Evolutionary conservation across 2,329 filamentous ascomycete species (phyloP).

Genomic region (Scortechinia acanthostroma): DNA sequence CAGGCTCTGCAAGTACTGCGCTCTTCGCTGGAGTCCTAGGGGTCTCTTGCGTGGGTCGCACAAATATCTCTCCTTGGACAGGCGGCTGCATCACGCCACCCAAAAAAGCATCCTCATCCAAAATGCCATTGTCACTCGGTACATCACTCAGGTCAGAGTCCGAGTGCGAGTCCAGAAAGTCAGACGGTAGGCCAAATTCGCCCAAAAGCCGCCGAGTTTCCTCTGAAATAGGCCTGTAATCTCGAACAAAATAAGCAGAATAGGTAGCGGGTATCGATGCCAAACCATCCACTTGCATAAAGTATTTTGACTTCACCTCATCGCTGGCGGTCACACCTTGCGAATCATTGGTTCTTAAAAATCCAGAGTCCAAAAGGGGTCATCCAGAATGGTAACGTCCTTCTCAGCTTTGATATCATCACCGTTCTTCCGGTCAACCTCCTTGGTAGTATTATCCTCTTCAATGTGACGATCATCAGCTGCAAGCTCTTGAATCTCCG

Average conservation of each 20-base stretch:
- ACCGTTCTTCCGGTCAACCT: neutral
- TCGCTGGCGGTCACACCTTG: neutral
- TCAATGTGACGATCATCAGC: neutral
- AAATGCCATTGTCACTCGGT: neutral
- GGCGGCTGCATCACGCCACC: too few species aligned
- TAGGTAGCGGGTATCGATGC: too few species aligned
- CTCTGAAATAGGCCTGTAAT: neutral
- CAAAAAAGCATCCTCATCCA: too few species aligned
- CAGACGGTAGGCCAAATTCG: neutral
- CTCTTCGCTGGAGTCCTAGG: neutral
- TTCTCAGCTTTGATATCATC: neutral
- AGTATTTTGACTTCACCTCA: slow-evolving; percentile 1
- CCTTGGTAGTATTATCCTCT: neutral
- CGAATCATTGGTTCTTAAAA: slow-evolving; percentile 1
- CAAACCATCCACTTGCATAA: too few species aligned
- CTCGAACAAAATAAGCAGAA: too few species aligned
- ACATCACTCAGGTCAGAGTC: neutral
- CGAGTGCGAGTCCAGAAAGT: neutral
- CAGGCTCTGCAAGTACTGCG: neutral
- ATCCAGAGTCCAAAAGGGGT: neutral
- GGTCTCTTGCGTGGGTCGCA: neutral
- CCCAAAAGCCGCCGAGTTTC: neutral
- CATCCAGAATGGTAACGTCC: neutral
- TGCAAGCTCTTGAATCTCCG: neutral
- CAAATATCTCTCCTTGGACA: neutral